These are phyloP conservation scores for Rhodocollybia butyracea DNA, from an alignment of 768 basidiomycete species.

Conservation along the genomic window DNA sequence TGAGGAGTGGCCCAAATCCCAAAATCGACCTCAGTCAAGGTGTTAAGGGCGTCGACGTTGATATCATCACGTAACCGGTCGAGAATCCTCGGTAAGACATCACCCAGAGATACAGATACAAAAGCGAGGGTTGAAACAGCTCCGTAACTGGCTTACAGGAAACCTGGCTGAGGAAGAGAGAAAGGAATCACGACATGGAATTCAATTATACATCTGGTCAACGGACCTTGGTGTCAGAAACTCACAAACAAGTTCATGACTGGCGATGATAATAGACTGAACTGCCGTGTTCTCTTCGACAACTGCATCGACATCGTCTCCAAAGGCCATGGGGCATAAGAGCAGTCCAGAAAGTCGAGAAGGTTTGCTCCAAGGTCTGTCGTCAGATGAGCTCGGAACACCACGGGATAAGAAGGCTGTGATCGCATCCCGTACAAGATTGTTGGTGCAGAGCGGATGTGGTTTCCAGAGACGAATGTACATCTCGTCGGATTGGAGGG, in stretches of 20 bases:
- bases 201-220: neutral
- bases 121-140: conserved; percentile 78
- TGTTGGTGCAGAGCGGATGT: conserved; percentile 25
- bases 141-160: conserved; percentile 66
- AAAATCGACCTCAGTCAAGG: conserved; percentile 69
- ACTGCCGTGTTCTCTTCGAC: conserved; percentile 45
- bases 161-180: conserved; percentile 33
- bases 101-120: conserved; percentile 68
- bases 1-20: conserved; percentile 86
- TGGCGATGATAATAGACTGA: conserved; percentile 62
- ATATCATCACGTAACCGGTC: conserved; percentile 66
- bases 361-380: conserved; percentile 46
- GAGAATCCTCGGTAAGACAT: conserved; percentile 66
- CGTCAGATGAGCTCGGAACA: conserved; percentile 26
- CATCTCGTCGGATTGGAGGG: conserved; percentile 49
- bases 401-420: conserved; percentile 41
- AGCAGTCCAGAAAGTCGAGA: conserved; percentile 51
- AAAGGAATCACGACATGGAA: neutral
- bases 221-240: conserved; percentile 44
- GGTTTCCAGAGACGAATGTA: conserved; percentile 38
- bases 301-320: conserved; percentile 35
- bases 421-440: conserved; percentile 61
- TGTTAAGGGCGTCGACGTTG: conserved; percentile 50
- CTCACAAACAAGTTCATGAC: conserved; percentile 68
- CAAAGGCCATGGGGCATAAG: conserved; percentile 46